Conservation (phyloP, 2,329 filamentous ascomycete species). For the Diaporthe citrichinensis region DNA sequence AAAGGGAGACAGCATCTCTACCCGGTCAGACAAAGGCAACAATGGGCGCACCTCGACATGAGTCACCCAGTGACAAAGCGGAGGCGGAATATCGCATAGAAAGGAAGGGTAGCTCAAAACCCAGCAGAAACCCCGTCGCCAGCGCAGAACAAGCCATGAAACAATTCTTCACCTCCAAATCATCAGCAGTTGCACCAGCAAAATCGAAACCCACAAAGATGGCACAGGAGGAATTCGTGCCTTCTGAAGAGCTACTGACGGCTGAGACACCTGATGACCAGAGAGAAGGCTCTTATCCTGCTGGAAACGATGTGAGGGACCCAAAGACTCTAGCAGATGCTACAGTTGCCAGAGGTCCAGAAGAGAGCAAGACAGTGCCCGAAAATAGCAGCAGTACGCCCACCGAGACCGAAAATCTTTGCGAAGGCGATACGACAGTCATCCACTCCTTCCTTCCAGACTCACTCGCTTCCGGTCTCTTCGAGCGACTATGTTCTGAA, state of each 20-base stretch:
- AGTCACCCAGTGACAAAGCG: slow-evolving; percentile 3
- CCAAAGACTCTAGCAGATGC: background rate
- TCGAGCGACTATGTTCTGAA: slow-evolving; percentile 79
- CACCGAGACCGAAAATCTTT: slow-evolving; percentile 67
- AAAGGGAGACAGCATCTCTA: background rate
- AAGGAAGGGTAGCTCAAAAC: background rate
- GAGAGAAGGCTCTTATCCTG: background rate
- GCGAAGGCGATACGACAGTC: slow-evolving; percentile 85
- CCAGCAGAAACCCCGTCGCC: slow-evolving; percentile 1
- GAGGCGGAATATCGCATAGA: background rate
- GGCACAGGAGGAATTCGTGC: background rate
- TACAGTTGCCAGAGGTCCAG: background rate
- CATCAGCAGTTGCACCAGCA: background rate
- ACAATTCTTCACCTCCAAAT: background rate
- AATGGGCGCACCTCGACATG: background rate
- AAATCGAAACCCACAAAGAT: background rate
- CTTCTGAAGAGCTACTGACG: slow-evolving; percentile 35
- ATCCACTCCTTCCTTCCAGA: slow-evolving; percentile 77
- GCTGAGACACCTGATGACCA: slow-evolving; percentile 29
- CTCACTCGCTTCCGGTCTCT: slow-evolving; percentile 70
- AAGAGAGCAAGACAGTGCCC: slow-evolving; percentile 38
- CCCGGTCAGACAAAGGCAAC: background rate
- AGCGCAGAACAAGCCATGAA: background rate
- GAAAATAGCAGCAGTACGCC: slow-evolving; percentile 43
- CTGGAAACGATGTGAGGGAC: background rate